Evolutionary conservation across 2,329 filamentous ascomycete genomes (phyloP).

Genomic region (Pseudopithomyces chartarum): DNA sequence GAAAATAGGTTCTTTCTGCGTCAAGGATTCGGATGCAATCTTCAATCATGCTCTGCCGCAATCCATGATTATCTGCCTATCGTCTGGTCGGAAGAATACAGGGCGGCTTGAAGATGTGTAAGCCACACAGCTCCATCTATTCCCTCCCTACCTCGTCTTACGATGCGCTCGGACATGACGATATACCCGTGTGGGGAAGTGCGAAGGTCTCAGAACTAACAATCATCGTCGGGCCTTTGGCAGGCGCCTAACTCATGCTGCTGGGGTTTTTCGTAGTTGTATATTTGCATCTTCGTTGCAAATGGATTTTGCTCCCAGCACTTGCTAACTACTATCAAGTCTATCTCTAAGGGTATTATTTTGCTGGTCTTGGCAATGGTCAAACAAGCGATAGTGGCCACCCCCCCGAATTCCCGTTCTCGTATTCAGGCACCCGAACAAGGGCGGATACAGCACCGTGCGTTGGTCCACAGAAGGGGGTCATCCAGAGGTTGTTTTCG

Average conservation of each 20-base stretch:
- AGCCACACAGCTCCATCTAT: not conserved
- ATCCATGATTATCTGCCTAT: conserved; percentile 10
- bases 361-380: conserved; percentile 17
- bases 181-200: conserved; percentile 31
- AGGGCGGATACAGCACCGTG: conserved; percentile 19
- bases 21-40: not conserved
- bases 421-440: conserved; percentile 25
- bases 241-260: conserved; percentile 11
- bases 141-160: conserved; percentile 11
- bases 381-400: conserved; percentile 22
- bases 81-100: conserved; percentile 4
- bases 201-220: conserved; percentile 22
- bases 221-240: conserved; percentile 18
- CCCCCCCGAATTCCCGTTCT: conserved; percentile 16
- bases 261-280: not conserved
- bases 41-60: not conserved
- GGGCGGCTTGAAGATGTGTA: conserved; percentile 5
- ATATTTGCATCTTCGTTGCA: not conserved
- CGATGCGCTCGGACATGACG: conserved; percentile 7
- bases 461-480: conserved; percentile 19
- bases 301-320: not conserved
- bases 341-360: conserved; percentile 8
- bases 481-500: conserved; percentile 17
- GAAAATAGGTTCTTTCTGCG: not conserved
- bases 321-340: not conserved